Percentiles rank a stretch among this genome's conserved stretches.
These are phyloP conservation scores for Saccharum hybrid DNA, from an alignment of 202 grass and related monocot species.

Conservation along the genomic window DNA sequence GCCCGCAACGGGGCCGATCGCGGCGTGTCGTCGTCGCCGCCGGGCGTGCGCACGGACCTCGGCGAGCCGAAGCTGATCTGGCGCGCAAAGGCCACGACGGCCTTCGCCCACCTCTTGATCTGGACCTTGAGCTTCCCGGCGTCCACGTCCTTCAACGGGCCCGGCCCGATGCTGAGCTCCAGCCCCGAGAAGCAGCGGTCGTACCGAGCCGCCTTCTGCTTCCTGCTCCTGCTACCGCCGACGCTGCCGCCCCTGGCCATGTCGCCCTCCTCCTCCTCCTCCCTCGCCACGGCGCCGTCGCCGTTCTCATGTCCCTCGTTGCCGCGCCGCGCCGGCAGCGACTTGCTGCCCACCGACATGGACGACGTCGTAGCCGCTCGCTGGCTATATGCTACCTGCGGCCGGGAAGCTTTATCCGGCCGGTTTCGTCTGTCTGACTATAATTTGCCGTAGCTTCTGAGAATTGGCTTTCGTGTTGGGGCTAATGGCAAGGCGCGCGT, in stretches of 20 bases:
- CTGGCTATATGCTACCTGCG: neutral
- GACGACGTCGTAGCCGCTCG: neutral
- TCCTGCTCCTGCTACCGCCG: neutral
- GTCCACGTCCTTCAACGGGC: constrained; percentile 69
- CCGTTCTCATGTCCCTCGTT: neutral
- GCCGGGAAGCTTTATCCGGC: neutral
- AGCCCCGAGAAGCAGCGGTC: constrained; percentile 65
- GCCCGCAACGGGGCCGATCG: constrained; percentile 26
- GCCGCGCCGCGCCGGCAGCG: constrained; percentile 9
- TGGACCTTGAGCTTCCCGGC: constrained; percentile 68
- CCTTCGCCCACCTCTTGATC: constrained; percentile 77
- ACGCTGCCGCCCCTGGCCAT: neutral
- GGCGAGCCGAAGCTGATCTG: constrained; percentile 81
- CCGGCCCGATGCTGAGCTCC: constrained; percentile 62
- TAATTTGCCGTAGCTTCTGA: neutral
- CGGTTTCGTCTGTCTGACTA: neutral
- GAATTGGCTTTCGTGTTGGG: constrained; percentile 3
- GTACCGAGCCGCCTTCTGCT: constrained; percentile 41
- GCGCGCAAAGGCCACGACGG: constrained; percentile 67
- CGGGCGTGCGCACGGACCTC: constrained; percentile 15
- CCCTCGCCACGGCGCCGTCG: neutral
- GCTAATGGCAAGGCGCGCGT: neutral
- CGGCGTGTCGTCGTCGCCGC: neutral
- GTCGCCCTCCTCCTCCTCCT: neutral
- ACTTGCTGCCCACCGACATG: constrained; percentile 55